A percentile compares a stretch with the other conserved stretches of the same genome.
phyloP scores from a whole-genome alignment of 306 rosid species.

The Ormosia emarginata region DNA sequence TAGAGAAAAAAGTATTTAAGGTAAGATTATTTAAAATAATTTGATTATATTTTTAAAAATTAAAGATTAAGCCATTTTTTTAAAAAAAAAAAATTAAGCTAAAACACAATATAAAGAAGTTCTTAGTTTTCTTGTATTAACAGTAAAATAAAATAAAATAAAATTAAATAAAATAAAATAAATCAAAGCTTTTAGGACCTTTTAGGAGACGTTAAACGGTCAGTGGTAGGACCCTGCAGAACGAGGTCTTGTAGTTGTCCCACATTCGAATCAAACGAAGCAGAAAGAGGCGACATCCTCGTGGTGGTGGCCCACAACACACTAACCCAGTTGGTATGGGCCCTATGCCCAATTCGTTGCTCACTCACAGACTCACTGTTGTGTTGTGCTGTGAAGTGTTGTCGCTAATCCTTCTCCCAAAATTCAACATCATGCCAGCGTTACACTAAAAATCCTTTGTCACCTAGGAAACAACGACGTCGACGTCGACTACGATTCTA shows the following conservation, averaged over 20 bases:
- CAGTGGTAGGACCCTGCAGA: neutral
- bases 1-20: too few species aligned
- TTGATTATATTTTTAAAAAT: too few species aligned
- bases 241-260: neutral
- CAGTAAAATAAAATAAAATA: too few species aligned
- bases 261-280: too few species aligned
- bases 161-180: neutral
- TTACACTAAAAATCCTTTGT: neutral
- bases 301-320: slow-evolving; percentile 18
- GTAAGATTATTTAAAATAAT: too few species aligned
- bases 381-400: neutral
- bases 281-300: neutral
- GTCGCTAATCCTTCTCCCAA: neutral
- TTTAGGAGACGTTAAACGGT: neutral
- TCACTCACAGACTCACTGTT: too few species aligned
- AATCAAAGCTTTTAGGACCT: neutral
- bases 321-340: neutral
- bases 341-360: neutral
- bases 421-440: neutral
- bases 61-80: too few species aligned
- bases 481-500: neutral
- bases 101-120: too few species aligned
- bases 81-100: too few species aligned
- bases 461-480: neutral
- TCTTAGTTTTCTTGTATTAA: too few species aligned